These are phyloP conservation scores for Cyberlindnera mrakii DNA, from an alignment of 805 yeast species.

Conservation along the genomic window DNA sequence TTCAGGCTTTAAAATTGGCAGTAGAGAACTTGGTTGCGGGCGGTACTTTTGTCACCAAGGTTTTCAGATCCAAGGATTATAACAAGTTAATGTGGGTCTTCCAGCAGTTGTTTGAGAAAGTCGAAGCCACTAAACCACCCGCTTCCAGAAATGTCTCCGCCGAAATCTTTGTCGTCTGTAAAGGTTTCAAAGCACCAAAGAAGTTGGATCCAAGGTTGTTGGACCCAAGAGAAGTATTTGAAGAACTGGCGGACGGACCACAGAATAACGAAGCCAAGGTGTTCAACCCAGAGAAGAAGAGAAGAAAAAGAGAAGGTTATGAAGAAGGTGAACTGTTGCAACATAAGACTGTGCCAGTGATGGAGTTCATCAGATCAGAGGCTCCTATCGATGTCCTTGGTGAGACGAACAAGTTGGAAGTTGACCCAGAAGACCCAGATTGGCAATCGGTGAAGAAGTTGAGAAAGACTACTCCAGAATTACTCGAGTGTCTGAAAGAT, in stretches of 20 bases:
- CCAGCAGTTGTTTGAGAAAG: slow-evolving; percentile 90
- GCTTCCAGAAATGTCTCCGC: slow-evolving; percentile 99
- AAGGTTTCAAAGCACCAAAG: slow-evolving; percentile 94
- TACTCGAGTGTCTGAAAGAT: slow-evolving; percentile 81
- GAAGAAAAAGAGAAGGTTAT: slow-evolving; percentile 91
- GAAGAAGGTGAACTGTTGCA: slow-evolving; percentile 82
- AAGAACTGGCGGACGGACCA: slow-evolving; percentile 73
- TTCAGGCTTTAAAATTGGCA: slow-evolving; percentile 90
- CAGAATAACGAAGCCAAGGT: slow-evolving; percentile 86
- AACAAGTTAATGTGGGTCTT: slow-evolving; percentile 97
- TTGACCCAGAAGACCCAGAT: slow-evolving; percentile 57
- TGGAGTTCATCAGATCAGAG: slow-evolving; percentile 77
- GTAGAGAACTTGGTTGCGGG: slow-evolving; percentile 87
- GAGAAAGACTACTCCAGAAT: slow-evolving; percentile 72
- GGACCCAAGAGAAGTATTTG: slow-evolving; percentile 91
- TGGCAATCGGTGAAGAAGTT: slow-evolving; percentile 67
- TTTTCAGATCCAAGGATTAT: slow-evolving; percentile 98
- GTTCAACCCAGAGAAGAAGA: slow-evolving; percentile 89
- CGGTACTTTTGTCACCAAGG: slow-evolving; percentile 94
- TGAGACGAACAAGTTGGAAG: slow-evolving; percentile 54
- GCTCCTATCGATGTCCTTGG: slow-evolving; percentile 86
- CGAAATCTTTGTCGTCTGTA: slow-evolving; percentile 95
- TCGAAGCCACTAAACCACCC: slow-evolving; percentile 98
- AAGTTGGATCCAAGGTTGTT: slow-evolving; percentile 87
- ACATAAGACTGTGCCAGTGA: slow-evolving; percentile 63